A percentile compares a stretch with the other conserved stretches of the same genome.
Evolutionary conservation across 2,329 filamentous ascomycete genomes (phyloP).

Genomic region (Colletotrichum spaethianum): DNA sequence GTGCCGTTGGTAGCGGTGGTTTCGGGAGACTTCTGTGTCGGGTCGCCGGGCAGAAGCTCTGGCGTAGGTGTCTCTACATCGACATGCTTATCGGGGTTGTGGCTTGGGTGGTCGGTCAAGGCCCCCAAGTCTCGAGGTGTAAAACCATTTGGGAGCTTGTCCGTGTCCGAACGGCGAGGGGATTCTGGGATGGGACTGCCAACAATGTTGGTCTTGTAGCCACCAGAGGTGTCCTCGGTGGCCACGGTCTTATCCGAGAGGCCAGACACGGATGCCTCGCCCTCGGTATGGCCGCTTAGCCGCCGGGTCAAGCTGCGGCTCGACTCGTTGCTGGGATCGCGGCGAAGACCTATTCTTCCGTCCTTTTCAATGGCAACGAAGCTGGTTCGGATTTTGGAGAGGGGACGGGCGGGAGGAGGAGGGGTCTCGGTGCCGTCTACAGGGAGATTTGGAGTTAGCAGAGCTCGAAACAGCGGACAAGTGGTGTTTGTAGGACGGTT

Average conservation of each 20-base stretch:
- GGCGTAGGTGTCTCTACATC: conserved; percentile 55
- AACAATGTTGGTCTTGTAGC: conserved; percentile 52
- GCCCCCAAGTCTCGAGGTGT: conserved; percentile 38
- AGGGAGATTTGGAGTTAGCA: conserved; percentile 21
- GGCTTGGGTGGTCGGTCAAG: conserved; percentile 52
- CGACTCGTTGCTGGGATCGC: conserved; percentile 61
- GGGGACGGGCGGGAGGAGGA: conserved; percentile 63
- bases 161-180: conserved; percentile 48
- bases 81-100: conserved; percentile 58
- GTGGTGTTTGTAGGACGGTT: not conserved
- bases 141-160: conserved; percentile 46
- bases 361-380: conserved; percentile 82
- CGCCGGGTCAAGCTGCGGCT: conserved; percentile 50
- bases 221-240: conserved; percentile 49
- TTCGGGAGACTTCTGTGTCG: conserved; percentile 42
- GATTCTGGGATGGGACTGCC: conserved; percentile 61
- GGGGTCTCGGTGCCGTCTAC: conserved; percentile 42
- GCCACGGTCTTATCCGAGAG: conserved; percentile 35
- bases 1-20: conserved; percentile 43
- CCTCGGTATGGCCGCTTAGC: conserved; percentile 54
- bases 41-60: conserved; percentile 49
- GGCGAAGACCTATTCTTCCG: conserved; percentile 68
- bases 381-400: conserved; percentile 82
- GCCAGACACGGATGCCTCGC: conserved; percentile 46
- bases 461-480: conserved; percentile 2